Percentiles rank a stretch among this genome's conserved stretches.
phyloP scores from a whole-genome alignment of 306 rosid genomes.

The Sindora glabra region DNA sequence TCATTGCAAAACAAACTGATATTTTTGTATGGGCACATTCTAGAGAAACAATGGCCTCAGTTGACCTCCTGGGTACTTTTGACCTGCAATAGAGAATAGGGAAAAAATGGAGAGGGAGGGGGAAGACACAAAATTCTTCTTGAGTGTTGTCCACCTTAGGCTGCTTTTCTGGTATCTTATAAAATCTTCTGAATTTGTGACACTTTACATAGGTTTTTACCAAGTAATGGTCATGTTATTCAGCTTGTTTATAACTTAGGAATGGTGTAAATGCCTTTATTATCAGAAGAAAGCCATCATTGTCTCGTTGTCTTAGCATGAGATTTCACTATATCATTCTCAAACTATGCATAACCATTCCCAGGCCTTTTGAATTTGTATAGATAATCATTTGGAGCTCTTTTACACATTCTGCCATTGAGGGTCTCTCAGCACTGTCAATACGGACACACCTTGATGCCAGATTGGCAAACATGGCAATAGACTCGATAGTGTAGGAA shows the following conservation, averaged over 20 bases:
- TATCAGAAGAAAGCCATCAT: constrained; percentile 11
- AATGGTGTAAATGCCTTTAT: constrained; percentile 15
- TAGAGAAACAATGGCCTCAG: constrained; percentile 11
- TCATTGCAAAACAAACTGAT: constrained; percentile 12
- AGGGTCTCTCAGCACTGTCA: constrained; percentile 76
- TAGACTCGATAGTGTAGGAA: constrained; percentile 72
- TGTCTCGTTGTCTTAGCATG: constrained; percentile 5
- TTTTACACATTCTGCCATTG: constrained; percentile 72
- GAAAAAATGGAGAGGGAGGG: background rate
- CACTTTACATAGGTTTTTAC: constrained; percentile 6
- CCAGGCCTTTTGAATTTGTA: constrained; percentile 63
- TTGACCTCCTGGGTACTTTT: constrained; percentile 14
- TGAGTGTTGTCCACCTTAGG: constrained; percentile 3
- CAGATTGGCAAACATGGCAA: constrained; percentile 77
- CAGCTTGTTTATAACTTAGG: constrained; percentile 12
- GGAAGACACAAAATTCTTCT: constrained; percentile 14
- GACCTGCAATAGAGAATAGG: background rate
- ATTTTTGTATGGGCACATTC: constrained; percentile 7
- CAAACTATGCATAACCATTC: constrained; percentile 49
- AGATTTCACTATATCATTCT: constrained; percentile 40
- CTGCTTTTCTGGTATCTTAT: constrained; percentile 15
- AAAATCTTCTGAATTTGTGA: constrained; percentile 21
- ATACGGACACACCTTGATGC: constrained; percentile 85
- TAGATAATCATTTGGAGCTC: constrained; percentile 67
- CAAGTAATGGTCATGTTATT: constrained; percentile 13